Conservation (phyloP, 768 basidiomycete species). For the Strobilomyces echinocephalus region DNA sequence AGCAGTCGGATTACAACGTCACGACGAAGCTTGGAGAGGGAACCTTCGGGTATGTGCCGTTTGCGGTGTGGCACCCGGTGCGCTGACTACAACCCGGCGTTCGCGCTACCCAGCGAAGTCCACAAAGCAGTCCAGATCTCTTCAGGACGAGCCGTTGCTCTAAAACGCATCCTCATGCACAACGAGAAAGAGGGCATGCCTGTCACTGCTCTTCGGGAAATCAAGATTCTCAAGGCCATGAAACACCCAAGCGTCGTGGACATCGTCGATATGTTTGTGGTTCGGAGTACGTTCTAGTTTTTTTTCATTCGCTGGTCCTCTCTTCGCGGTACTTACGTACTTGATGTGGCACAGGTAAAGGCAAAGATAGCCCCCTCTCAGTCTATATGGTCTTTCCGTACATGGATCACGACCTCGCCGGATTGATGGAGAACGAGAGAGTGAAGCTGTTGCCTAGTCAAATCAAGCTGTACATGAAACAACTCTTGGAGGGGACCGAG, state of each 20-base stretch:
- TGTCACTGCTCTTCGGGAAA: conserved; percentile 93
- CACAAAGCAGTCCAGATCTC: conserved; percentile 75
- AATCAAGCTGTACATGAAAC: conserved; percentile 95
- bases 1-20: conserved; percentile 70
- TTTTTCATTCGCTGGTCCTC: neutral
- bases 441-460: conserved; percentile 78
- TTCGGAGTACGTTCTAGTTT: conserved; percentile 52
- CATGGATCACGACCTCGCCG: conserved; percentile 99
- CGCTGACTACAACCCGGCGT: conserved; percentile 7
- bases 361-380: conserved; percentile 64
- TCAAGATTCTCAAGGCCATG: conserved; percentile 90
- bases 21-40: conserved; percentile 92
- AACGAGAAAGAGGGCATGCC: conserved; percentile 97
- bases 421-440: conserved; percentile 85
- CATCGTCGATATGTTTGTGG: conserved; percentile 89
- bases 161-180: conserved; percentile 95
- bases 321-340: conserved; percentile 1
- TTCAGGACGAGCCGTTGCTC: conserved; percentile 64
- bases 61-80: neutral
- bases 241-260: conserved; percentile 83
- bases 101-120: conserved; percentile 59
- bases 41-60: conserved; percentile 81
- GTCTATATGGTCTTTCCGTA: conserved; percentile 99
- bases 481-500: conserved; percentile 91
- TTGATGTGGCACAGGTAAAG: conserved; percentile 32